These are phyloP conservation scores for Ceratocystis destructans DNA, from an alignment of 2,329 filamentous ascomycete genomes.

Conservation along the genomic window DNA sequence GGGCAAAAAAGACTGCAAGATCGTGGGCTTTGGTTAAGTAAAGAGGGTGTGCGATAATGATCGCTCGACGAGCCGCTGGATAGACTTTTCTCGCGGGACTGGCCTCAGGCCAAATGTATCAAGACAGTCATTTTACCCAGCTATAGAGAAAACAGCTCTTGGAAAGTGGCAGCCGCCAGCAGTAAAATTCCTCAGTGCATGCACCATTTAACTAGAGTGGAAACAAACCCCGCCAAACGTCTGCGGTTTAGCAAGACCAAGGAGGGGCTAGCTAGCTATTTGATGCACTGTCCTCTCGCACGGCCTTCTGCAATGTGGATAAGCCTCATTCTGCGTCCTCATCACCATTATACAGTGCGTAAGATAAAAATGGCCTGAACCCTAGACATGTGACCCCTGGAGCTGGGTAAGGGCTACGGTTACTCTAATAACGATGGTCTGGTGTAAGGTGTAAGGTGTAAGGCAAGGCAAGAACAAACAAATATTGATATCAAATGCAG, in stretches of 20 bases:
- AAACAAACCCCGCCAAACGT: slow-evolving; percentile 8
- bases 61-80: neutral
- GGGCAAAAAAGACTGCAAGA: neutral
- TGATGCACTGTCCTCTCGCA: neutral
- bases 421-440: neutral
- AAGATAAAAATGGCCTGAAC: neutral
- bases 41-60: slow-evolving; percentile 7
- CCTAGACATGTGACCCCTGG: neutral
- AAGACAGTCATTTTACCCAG: neutral
- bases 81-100: slow-evolving; percentile 8
- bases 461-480: neutral
- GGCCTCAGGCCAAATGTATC: slow-evolving; percentile 11
- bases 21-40: neutral
- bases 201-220: neutral
- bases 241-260: slow-evolving; percentile 1
- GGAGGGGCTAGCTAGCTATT: slow-evolving; percentile 1
- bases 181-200: slow-evolving; percentile 7
- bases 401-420: neutral
- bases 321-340: too few species aligned
- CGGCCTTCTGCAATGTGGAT: neutral
- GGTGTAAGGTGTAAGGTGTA: neutral
- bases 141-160: neutral
- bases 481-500: neutral
- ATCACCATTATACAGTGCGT: neutral
- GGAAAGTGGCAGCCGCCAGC: neutral